phyloP scores from a whole-genome alignment of 2,329 filamentous ascomycete genomes.

The Leptographium lundbergii region DNA sequence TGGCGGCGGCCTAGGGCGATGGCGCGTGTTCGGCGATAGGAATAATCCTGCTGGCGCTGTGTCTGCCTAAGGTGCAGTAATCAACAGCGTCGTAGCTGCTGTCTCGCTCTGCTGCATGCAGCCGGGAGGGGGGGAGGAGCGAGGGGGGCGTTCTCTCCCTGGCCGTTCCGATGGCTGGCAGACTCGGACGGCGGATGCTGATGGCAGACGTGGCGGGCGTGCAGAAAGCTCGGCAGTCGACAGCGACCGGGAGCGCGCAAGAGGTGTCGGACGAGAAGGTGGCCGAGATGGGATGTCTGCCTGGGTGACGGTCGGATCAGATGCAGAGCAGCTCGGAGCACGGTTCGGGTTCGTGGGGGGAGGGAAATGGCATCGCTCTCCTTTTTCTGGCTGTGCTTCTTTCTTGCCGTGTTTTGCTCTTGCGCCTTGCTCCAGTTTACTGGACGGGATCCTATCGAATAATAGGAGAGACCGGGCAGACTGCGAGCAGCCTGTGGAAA shows the following conservation, averaged over 20 bases:
- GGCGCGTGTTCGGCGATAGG: slow-evolving; percentile 3
- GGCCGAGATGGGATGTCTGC: too few relatives aligned
- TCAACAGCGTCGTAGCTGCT: background rate
- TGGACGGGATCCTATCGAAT: background rate
- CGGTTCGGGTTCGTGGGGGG: background rate
- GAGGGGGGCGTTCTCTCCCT: background rate
- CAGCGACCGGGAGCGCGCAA: background rate
- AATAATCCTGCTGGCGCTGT: slow-evolving; percentile 1
- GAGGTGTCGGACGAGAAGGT: too few relatives aligned
- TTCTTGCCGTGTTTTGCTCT: background rate
- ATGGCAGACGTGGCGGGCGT: background rate
- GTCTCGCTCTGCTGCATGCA: background rate
- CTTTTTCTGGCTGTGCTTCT: background rate
- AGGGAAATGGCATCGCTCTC: background rate
- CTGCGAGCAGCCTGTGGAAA: background rate
- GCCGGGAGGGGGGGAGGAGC: background rate
- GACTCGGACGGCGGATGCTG: background rate
- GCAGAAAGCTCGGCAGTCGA: background rate
- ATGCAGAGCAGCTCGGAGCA: background rate
- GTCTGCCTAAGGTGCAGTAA: background rate
- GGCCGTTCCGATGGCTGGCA: background rate
- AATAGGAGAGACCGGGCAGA: background rate
- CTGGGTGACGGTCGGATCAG: background rate
- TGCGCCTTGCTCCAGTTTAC: background rate
- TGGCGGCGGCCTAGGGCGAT: background rate